Evolutionary conservation across 495 filamentous ascomycete genomes (phyloP), one percentile per base, ranked within the genome.

Genomic region (Articulospora tetracladia): DNA sequence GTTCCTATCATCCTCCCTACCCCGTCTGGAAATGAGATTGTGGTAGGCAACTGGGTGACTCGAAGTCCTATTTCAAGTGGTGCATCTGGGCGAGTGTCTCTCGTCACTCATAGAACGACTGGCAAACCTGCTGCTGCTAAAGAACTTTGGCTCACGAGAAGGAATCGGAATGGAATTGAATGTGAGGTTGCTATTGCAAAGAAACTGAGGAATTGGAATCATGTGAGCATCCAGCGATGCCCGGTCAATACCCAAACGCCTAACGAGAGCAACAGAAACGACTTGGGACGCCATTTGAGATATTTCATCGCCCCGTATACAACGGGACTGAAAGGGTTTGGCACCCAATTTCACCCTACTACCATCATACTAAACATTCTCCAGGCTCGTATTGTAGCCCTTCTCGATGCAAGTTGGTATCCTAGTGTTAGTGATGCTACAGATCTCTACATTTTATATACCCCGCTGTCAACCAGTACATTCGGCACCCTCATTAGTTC

Each of bases 41-140:
- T 53, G 24, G 53, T 67, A 6, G 61, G 61, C 15, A 34, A 67
- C 48, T 67, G 57, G 55, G 49, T 64, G 19, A 46, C 64, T 8
- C 36, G 61, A 20, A 53, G 55, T 64, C 26, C 61, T 19, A 57
- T 67, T 2, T 57, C 50, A 1, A 57, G 46, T 26, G 64, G 61
- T 20, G n/a, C 47, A 47, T 64, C 50, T 64, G 56, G 64, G 28
- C 56, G 46, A 22, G 61, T 67, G 32, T 64, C 47, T 19, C 32
- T 49, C 3, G 47, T 58, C 25, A 58, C 53, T 47, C 49, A 67
- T 54, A 44, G 23, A 44, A 23, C 22, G 13, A 61, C 58, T 22
- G 58, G 58, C 20, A n/a, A 65, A 49, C 49, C 55, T n/a, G 58
- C 55, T 20, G 61, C 54, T 28, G 61, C 58, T 3, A 65, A 65